Base-by-base conservation (phyloP, 805 yeast genomes). In the Teunomyces stri region DNA sequence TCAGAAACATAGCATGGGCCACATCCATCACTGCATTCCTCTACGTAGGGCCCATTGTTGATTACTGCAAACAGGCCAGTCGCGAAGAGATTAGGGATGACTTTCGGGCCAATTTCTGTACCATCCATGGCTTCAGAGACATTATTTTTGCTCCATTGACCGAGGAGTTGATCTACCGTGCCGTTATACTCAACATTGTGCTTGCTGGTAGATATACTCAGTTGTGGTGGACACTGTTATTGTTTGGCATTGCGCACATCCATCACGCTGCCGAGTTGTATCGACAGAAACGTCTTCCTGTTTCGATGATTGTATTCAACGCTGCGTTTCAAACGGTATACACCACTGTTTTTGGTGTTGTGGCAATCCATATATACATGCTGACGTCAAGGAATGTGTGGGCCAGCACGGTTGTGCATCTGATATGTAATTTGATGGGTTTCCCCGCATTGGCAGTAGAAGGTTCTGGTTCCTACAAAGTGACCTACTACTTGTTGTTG, bases 211-310 rank as follows among this genome's bases (percentile, higher is more conserved):
- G 29, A 9, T 13, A 16, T 28, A 28, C 18, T 9, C 21, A 7
- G 28, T 38, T 41, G 6, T 13, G 22, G 29, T 46, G 50, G 51
- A 75, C 87, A 1, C 94, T 96, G 1, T 56, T 81, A 6, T 72
- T 81, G 47, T 89, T 89, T 68, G 90, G 91, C 1, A 55, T 85
- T 21, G 94, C 95, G 0, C 96, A 89, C 64, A 43, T 85, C 18
- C 92, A 89, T 59, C 96, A 89, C 60, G 89, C 80, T 2, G 70
- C 48, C 51, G 83, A 79, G 46, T 53, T 76, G 38, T 70, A 70
- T 50, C 51, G 51, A 34, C 50, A 47, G 45, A 63, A 57, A 7
- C 52, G 61, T 1, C 37, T 56, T 5, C 60, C 69, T 2, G 11
- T 46, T 7, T 13, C 50, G 0, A 55, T 64, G 13, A 70, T 82